Evolutionary conservation across 768 basidiomycete species (phyloP), one percentile per base, ranked within the genome.

Genomic region (Calocybe gangraenosa): DNA sequence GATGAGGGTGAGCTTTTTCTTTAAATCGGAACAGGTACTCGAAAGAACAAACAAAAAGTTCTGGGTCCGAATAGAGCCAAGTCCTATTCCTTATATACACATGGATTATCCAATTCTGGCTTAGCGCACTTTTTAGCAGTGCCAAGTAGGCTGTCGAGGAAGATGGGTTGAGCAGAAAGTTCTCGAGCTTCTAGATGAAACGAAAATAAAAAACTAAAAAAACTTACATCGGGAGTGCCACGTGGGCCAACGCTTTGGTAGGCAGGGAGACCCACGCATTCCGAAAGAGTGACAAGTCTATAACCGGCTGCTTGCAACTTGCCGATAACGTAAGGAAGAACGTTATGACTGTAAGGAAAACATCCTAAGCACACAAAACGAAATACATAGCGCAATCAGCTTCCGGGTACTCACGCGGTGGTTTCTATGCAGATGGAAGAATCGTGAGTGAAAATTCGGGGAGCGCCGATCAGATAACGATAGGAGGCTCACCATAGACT

Each of bases 211-310:
- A 6, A 10, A 18, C 11, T 15, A n/a, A 44, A 37, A 19, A 21
- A 25, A 49, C 63, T 62, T 39, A 68, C 67, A 47, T 70, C 65
- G n/a, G 52, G 63, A 9, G 43, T 48, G 3, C 56, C 54, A 14
- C 64, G 67, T 15, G 51, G 10, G 7, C 47, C 54, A n/a, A 61
- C 52, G 13, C 55, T 60, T 44, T 65, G 64, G 56, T 75, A 75
- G 2, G 71, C 57, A 1, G 58, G 52, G 3, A 66, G 48, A 1
- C 66, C 66, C 1, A 70, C 56, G 52, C 70, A 74, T 42, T 72
- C 67, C 28, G 71, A 57, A 25, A 73, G 47, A 31, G 65, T 66
- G 25, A 74, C 70, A 14, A 74, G 64, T n/a, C 52, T 57, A 48
- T 72, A 73, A 7, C 69, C 68, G 15, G 69, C 69, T 0, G 50